A percentile compares a stretch with the other conserved stretches of the same genome.
phyloP scores from a whole-genome alignment of 371 early-diverging fungal genomes.

The Caulochytrium protostelioides region DNA sequence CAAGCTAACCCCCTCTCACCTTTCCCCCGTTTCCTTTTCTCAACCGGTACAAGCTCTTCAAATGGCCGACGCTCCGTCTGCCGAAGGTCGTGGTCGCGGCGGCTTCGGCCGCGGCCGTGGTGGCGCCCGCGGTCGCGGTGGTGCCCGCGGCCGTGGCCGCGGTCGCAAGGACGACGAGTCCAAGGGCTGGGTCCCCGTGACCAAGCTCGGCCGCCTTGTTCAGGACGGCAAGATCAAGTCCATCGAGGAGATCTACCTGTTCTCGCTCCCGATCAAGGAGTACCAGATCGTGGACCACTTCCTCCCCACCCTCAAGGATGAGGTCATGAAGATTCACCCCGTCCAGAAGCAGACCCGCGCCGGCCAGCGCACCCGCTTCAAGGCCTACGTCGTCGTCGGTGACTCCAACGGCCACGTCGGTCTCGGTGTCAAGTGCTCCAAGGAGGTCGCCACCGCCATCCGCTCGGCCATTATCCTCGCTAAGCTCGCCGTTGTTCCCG shows the following conservation, averaged over 20 bases:
- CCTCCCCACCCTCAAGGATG: constrained; percentile 91
- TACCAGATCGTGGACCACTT: constrained; percentile 97
- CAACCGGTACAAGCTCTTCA: no score
- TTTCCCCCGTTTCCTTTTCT: no score
- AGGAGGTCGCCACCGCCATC: constrained; percentile 97
- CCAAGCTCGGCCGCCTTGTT: constrained; percentile 91
- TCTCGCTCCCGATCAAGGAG: constrained; percentile 98
- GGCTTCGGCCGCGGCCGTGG: constrained; percentile 5
- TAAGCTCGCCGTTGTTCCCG: constrained; percentile 94
- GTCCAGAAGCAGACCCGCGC: constrained; percentile 99
- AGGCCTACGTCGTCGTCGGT: constrained; percentile 82
- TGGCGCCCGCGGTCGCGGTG: constrained; percentile 2
- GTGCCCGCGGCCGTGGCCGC: constrained; percentile 5
- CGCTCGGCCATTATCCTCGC: constrained; percentile 96
- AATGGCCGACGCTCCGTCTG: constrained; percentile 6
- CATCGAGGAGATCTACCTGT: constrained; percentile 89
- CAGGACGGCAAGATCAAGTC: constrained; percentile 80
- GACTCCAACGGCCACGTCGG: constrained; percentile 96
- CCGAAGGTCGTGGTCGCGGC: constrained; percentile 4
- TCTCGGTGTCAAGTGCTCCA: constrained; percentile 97
- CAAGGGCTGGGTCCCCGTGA: constrained; percentile 53
- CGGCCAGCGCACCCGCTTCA: constrained; percentile 99
- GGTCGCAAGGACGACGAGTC: constrained; percentile 1
- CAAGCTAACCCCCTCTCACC: no score
- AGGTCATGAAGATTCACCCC: constrained; percentile 98